Evolutionary conservation across 1,139 yeast genomes (phyloP).

Genomic region (Pichia sp.): DNA sequence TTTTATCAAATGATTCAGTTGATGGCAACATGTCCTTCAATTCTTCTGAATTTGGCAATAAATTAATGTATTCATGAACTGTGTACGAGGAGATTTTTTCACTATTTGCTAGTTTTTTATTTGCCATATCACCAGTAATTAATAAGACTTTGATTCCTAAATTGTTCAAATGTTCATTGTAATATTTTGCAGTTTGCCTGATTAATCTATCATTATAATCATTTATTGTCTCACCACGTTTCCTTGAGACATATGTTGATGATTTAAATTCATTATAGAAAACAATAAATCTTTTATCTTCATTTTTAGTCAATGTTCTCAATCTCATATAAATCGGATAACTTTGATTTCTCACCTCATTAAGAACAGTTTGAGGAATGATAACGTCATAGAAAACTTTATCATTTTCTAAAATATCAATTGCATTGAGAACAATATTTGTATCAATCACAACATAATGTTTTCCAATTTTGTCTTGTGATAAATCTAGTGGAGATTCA

Average conservation of each 20-base stretch:
- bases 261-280: constrained; percentile 89
- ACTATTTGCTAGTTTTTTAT: constrained; percentile 48
- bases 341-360: constrained; percentile 84
- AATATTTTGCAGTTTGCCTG: constrained; percentile 70
- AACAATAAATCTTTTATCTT: constrained; percentile 79
- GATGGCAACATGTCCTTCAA: constrained; percentile 77
- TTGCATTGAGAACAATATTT: constrained; percentile 80
- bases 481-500: constrained; percentile 40
- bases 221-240: constrained; percentile 65
- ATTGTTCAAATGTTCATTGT: constrained; percentile 50
- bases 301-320: constrained; percentile 68
- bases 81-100: constrained; percentile 53
- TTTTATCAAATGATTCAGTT: constrained; percentile 34
- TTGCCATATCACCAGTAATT: constrained; percentile 72
- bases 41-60: constrained; percentile 67
- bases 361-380: constrained; percentile 88
- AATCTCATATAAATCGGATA: constrained; percentile 83
- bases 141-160: constrained; percentile 49
- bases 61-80: constrained; percentile 60
- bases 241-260: constrained; percentile 61
- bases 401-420: constrained; percentile 77
- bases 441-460: constrained; percentile 88
- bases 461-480: constrained; percentile 34
- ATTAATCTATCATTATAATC: constrained; percentile 93
- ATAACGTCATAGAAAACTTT: constrained; percentile 82